Percentiles rank a stretch among this genome's conserved stretches.
These are phyloP conservation scores for Staphylotrichum longicolle DNA, from an alignment of 495 filamentous ascomycete genomes.

Conservation along the genomic window DNA sequence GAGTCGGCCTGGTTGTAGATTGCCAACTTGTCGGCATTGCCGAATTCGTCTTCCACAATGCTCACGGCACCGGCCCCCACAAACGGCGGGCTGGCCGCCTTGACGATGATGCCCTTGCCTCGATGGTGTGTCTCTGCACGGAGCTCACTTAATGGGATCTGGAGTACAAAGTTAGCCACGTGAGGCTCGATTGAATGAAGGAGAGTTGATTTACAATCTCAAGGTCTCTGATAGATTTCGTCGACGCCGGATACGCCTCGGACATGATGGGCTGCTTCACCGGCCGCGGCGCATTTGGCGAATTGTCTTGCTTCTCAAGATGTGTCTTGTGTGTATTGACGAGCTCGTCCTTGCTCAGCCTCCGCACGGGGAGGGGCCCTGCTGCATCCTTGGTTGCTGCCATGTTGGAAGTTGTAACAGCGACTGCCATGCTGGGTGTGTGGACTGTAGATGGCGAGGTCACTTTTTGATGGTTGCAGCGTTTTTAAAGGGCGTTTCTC, in stretches of 20 bases:
- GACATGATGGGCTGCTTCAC: slow-evolving; percentile 38
- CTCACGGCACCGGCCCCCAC: slow-evolving; percentile 44
- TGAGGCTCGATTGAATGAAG: neutral
- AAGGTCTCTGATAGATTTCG: slow-evolving; percentile 35
- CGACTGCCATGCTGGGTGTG: slow-evolving; percentile 13
- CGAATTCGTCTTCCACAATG: slow-evolving; percentile 52
- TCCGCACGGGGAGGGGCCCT: slow-evolving; percentile 21
- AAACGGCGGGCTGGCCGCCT: slow-evolving; percentile 42
- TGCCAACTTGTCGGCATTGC: slow-evolving; percentile 45
- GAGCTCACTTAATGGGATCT: slow-evolving; percentile 39
- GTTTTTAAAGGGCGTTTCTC: too few relatives aligned
- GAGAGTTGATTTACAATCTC: slow-evolving; percentile 27
- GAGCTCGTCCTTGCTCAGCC: slow-evolving; percentile 32
- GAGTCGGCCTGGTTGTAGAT: slow-evolving; percentile 46
- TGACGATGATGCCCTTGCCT: slow-evolving; percentile 44
- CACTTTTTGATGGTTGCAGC: neutral
- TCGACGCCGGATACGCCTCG: slow-evolving; percentile 36
- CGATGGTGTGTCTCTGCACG: slow-evolving; percentile 52
- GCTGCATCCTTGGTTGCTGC: slow-evolving; percentile 5
- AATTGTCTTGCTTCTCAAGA: slow-evolving; percentile 32
- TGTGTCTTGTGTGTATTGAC: slow-evolving; percentile 34
- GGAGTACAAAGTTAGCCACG: neutral
- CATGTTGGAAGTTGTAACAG: slow-evolving; percentile 6
- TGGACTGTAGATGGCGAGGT: neutral
- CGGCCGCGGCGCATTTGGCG: slow-evolving; percentile 29